Evolutionary conservation across 305 asterid species (phyloP).

Genomic region (Lippia alba): DNA sequence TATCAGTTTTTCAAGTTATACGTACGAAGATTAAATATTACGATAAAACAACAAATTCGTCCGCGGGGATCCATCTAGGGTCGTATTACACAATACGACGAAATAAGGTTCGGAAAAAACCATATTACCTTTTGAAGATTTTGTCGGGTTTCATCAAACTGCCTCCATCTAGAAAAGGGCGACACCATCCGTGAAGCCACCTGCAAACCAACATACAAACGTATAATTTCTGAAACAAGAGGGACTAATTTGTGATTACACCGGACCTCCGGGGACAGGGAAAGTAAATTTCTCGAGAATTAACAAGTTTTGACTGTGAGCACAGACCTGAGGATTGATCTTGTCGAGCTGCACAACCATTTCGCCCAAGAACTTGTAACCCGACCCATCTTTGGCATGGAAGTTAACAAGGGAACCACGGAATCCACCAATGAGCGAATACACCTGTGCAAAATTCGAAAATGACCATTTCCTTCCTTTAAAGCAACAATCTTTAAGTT

Average conservation of each 20-base stretch:
- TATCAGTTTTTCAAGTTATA: too few species aligned
- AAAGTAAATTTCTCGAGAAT: background rate
- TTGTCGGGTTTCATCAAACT: conserved; percentile 75
- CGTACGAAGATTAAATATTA: too few species aligned
- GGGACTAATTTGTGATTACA: too few species aligned
- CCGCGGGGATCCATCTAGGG: background rate
- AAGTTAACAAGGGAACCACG: conserved; percentile 74
- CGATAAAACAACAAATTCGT: background rate
- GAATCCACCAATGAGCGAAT: conserved; percentile 85
- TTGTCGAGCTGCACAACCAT: conserved; percentile 76
- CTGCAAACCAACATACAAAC: conserved; percentile 37
- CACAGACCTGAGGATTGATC: conserved; percentile 75
- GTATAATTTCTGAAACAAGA: background rate
- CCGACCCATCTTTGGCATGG: conserved; percentile 78
- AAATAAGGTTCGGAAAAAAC: background rate
- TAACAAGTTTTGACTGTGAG: background rate
- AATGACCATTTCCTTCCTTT: background rate
- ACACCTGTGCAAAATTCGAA: conserved; percentile 55
- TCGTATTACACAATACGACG: background rate
- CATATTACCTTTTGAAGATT: conserved; percentile 64
- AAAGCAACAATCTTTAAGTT: background rate
- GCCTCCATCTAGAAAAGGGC: conserved; percentile 84
- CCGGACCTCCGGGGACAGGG: too few species aligned
- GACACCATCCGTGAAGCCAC: conserved; percentile 86
- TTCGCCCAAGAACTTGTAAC: conserved; percentile 74